phyloP scores from a whole-genome alignment of 768 basidiomycete genomes.

The Cystobasidium ongulense region DNA sequence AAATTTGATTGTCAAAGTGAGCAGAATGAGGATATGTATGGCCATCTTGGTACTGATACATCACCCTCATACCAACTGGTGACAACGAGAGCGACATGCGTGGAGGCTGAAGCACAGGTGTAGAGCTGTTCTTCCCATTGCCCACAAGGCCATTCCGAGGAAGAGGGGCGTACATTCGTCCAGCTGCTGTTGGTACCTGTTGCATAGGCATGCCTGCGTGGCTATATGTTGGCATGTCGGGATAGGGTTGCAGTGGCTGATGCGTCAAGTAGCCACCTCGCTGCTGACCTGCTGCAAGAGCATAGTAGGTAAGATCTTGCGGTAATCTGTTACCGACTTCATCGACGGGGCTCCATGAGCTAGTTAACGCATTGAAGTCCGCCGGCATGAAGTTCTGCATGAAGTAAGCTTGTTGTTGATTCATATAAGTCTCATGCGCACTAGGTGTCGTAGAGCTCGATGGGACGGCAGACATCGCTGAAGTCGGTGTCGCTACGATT shows the following conservation, averaged over 20 bases:
- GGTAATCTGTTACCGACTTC: not conserved
- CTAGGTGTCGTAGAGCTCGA: not conserved
- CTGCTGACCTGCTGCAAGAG: conserved; percentile 28
- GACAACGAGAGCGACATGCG: conserved; percentile 13
- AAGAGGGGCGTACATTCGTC: not conserved
- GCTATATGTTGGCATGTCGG: not conserved
- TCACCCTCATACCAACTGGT: not conserved
- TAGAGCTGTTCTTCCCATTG: not conserved
- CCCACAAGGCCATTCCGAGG: not conserved
- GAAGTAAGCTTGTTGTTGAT: not conserved
- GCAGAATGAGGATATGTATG: not conserved
- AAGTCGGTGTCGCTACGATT: not conserved
- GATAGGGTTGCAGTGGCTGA: conserved; percentile 1
- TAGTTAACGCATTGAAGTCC: conserved; percentile 5
- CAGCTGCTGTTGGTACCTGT: not conserved
- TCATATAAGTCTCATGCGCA: not conserved
- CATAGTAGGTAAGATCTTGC: conserved; percentile 16
- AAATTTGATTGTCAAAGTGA: not conserved
- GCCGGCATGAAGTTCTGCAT: not conserved
- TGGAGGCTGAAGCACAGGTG: not conserved
- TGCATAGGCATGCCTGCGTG: not conserved
- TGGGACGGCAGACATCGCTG: not conserved
- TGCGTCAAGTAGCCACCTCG: conserved; percentile 10
- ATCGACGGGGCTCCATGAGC: not conserved
- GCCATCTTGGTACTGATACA: not conserved